phyloP scores from a whole-genome alignment of 2,329 filamentous ascomycete genomes.

The Aspergillus puulaauensis region DNA sequence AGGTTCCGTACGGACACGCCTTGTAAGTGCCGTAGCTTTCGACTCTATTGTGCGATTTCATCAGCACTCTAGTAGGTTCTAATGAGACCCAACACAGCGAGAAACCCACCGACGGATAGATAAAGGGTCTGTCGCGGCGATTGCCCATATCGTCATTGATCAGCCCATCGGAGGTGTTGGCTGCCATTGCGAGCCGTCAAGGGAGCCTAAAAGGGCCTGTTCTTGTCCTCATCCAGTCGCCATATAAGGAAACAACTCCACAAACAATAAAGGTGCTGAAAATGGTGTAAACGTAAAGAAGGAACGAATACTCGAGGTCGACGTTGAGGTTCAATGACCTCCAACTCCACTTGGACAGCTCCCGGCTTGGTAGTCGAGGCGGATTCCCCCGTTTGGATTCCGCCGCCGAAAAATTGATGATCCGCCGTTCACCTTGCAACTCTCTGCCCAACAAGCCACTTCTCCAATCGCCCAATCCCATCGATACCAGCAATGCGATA shows the following conservation, averaged over 20 bases:
- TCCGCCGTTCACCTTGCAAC: slow-evolving; percentile 20
- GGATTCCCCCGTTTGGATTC: slow-evolving; percentile 20
- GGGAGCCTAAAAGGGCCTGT: slow-evolving; percentile 14
- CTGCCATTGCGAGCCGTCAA: slow-evolving; percentile 20
- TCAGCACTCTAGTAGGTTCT: slow-evolving; percentile 13
- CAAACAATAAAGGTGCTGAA: background rate
- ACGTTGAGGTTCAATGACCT: background rate
- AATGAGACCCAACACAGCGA: too few relatives aligned
- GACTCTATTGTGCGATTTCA: slow-evolving; percentile 59
- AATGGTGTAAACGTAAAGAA: background rate
- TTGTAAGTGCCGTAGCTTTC: slow-evolving; percentile 81
- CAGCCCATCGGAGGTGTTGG: slow-evolving; percentile 15
- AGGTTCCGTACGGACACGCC: slow-evolving; percentile 87
- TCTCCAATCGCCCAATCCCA: slow-evolving; percentile 3
- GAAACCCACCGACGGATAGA: slow-evolving; percentile 50
- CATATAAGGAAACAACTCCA: slow-evolving; percentile 3
- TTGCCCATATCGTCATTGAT: slow-evolving; percentile 28
- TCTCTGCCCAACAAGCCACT: slow-evolving; percentile 17
- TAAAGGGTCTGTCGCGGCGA: slow-evolving; percentile 50
- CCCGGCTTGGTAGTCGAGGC: slow-evolving; percentile 2
- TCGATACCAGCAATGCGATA: slow-evolving; percentile 20
- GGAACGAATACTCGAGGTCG: background rate
- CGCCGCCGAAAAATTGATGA: slow-evolving; percentile 36
- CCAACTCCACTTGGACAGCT: slow-evolving; percentile 1
- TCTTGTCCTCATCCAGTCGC: slow-evolving; percentile 19